Evolutionary conservation across 2,329 filamentous ascomycete species (phyloP).

Genomic region (Bipolaris victoriae): DNA sequence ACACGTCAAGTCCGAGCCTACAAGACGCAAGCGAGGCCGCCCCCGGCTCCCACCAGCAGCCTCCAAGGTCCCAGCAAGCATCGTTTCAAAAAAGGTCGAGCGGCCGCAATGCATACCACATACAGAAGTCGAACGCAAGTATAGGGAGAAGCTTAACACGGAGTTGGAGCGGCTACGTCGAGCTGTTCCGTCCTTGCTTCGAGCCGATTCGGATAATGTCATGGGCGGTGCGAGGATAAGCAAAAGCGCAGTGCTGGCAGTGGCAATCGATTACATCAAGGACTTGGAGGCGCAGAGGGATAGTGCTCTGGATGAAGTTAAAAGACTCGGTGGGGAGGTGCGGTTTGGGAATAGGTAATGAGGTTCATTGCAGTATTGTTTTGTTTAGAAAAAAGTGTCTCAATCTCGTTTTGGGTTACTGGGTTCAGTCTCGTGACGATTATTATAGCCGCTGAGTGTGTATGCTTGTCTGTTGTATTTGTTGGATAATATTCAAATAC

Average conservation of each 20-base stretch:
- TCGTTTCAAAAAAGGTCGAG: neutral
- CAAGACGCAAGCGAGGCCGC: conserved; percentile 12
- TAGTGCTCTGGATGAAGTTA: conserved; percentile 13
- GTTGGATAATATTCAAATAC: no score
- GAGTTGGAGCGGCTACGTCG: conserved; percentile 32
- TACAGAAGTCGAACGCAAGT: conserved; percentile 28
- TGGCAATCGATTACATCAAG: conserved; percentile 23
- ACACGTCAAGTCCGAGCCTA: conserved; percentile 3
- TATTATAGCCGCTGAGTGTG: no score
- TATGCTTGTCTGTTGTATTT: no score
- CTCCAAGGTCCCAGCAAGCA: conserved; percentile 1
- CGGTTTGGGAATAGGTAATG: neutral
- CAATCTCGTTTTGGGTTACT: no score
- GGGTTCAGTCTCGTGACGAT: no score
- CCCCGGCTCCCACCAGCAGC: conserved; percentile 9
- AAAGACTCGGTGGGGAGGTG: conserved; percentile 11
- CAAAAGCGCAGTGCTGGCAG: conserved; percentile 21
- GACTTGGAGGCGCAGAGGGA: conserved; percentile 18
- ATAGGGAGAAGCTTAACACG: conserved; percentile 30
- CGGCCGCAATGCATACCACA: conserved; percentile 23
- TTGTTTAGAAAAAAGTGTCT: neutral
- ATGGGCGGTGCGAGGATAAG: conserved; percentile 15
- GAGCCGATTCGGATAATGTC: conserved; percentile 13
- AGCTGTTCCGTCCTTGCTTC: conserved; percentile 30
- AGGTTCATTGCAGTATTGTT: neutral